A percentile compares a stretch with the other conserved stretches of the same genome.
These are phyloP conservation scores for Candida sanyiensis DNA, from an alignment of 805 yeast genomes.

Conservation along the genomic window DNA sequence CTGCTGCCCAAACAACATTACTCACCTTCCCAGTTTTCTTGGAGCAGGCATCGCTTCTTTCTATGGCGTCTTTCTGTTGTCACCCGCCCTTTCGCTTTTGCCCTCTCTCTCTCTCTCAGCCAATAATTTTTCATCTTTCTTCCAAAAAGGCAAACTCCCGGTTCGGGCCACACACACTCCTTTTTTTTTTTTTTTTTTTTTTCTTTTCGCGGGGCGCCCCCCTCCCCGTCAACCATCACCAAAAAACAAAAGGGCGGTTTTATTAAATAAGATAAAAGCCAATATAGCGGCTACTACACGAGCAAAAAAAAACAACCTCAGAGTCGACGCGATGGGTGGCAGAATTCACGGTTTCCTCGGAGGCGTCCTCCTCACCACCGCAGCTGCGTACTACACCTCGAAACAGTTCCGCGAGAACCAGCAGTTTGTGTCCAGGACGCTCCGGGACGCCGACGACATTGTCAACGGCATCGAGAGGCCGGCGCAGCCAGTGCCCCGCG, in stretches of 20 bases:
- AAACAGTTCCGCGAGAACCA: conserved; percentile 47
- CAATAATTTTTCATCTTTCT: conserved; percentile 2
- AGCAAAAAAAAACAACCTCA: neutral
- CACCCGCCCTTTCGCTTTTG: too few species aligned
- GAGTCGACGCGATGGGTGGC: conserved; percentile 34
- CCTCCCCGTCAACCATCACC: neutral
- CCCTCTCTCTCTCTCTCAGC: neutral
- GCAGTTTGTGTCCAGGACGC: conserved; percentile 38
- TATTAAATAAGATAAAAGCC: neutral
- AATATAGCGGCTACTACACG: neutral
- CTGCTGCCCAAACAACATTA: neutral
- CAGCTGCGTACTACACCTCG: conserved; percentile 57
- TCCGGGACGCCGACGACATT: conserved; percentile 43
- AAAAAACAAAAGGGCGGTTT: neutral
- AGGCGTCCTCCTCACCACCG: conserved; percentile 55
- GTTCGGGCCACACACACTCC: conserved; percentile 2
- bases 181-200: neutral
- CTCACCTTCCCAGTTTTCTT: conserved; percentile 22
- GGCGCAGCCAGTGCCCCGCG: conserved; percentile 37
- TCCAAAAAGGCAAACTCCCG: neutral
- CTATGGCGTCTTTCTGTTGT: too few species aligned
- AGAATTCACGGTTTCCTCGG: conserved; percentile 51
- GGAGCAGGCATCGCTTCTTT: conserved; percentile 20
- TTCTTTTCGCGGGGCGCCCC: neutral
- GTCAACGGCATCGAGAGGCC: conserved; percentile 47